Conservation (phyloP, 148 eudicot species). For the Diospyros lotus region DNA sequence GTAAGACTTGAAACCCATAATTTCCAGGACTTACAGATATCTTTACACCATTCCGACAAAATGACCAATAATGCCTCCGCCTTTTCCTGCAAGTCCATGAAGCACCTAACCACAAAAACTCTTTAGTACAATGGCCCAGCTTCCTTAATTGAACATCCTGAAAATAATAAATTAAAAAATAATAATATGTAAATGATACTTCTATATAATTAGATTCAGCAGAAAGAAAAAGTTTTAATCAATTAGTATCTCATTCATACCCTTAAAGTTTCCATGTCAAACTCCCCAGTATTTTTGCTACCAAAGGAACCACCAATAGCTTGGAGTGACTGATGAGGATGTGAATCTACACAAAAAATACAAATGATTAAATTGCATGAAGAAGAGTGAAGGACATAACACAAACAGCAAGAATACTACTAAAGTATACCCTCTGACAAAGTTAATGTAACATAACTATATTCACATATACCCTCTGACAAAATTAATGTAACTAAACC, state of each 20-base stretch:
- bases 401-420: neutral
- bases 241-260: slow-evolving; percentile 21
- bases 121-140: slow-evolving; percentile 24
- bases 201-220: neutral
- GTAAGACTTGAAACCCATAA: neutral
- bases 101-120: slow-evolving; percentile 62
- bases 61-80: slow-evolving; percentile 58
- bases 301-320: slow-evolving; percentile 23
- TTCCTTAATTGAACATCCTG: slow-evolving; percentile 39
- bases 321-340: slow-evolving; percentile 18
- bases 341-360: slow-evolving; percentile 25
- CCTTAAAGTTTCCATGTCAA: slow-evolving; percentile 29
- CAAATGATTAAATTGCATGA: neutral
- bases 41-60: slow-evolving; percentile 55
- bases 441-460: no score
- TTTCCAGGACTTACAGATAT: slow-evolving; percentile 42
- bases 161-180: slow-evolving; percentile 3
- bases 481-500: no score
- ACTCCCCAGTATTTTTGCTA: slow-evolving; percentile 16
- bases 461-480: no score
- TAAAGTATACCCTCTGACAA: no score
- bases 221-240: neutral
- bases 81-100: slow-evolving; percentile 66
- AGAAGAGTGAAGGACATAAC: neutral
- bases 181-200: no score